Percentiles rank a stretch among this genome's conserved stretches.
phyloP scores from a whole-genome alignment of 306 rosid genomes.

The Adenanthera pavonina region DNA sequence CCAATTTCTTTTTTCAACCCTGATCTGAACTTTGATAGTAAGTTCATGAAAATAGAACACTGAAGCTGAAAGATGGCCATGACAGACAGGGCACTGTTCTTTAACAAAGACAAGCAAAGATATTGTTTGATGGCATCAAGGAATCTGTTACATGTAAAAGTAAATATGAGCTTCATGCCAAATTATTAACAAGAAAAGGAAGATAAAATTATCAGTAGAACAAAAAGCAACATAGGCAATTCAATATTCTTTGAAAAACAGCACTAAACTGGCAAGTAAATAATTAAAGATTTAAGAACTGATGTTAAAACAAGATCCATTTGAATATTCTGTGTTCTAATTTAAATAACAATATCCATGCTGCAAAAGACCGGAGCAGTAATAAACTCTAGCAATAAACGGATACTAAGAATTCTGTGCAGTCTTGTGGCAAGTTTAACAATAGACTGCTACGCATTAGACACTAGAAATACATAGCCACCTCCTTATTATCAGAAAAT shows the following conservation, averaged over 20 bases:
- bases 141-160: conserved; percentile 68
- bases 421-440: background rate
- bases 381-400: background rate
- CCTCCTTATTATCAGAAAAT: background rate
- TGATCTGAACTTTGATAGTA: conserved; percentile 86
- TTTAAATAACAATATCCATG: background rate
- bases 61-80: conserved; percentile 99
- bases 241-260: conserved; percentile 15
- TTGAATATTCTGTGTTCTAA: background rate
- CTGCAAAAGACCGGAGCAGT: background rate
- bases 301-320: conserved; percentile 3
- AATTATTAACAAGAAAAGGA: conserved; percentile 29
- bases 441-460: background rate
- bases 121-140: conserved; percentile 90
- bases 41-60: conserved; percentile 83
- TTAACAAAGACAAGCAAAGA: conserved; percentile 90
- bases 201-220: background rate
- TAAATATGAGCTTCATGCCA: conserved; percentile 36
- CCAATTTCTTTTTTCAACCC: conserved; percentile 96
- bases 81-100: conserved; percentile 93
- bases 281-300: background rate
- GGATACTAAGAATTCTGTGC: background rate
- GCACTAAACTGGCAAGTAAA: background rate
- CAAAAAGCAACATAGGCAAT: background rate
- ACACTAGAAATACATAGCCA: background rate